Base-by-base conservation (phyloP, 192 early-diverging fungal genomes). In the Dimargaris xerosporica region DNA sequence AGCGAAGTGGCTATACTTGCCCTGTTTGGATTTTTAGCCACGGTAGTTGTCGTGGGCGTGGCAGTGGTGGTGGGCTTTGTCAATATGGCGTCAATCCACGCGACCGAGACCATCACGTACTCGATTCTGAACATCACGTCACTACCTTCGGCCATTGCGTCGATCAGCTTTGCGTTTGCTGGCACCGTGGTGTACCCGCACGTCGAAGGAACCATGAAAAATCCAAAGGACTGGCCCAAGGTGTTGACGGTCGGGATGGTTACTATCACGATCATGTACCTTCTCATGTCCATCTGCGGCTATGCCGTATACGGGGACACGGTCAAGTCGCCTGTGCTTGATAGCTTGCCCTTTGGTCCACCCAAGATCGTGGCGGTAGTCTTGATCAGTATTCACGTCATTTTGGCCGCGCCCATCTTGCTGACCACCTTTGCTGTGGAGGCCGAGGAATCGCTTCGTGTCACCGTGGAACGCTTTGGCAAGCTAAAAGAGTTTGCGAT, bases 121-220 rank as follows among this genome's bases (percentile, higher is more conserved):
- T 62, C 69, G 39, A 64, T 63, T 41, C 80, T 90, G 15, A 78
- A 82, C 30, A 81, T 81, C 54, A 70, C 73, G n/a, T 45, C 62
- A 3, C 77, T 93, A 52, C 88, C 89, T 26, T 79, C 80, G 7
- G 84, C 88, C 0, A 63, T 93, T 7, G 85, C 85, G 1, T 86
- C 87, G 0, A 85, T 93, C 65, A 82, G 81, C 17, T 90, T 93
- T 71, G 84, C 82, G 66, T 93, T 83, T 63, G 78, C 85, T n/a
- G 89, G 89, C 46, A 88, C 89, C 54, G 85, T 81, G 9, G 83
- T 88, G 12, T 91, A 90, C 69, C 85, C 89, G 29, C 84, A 91
- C 54, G 84, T 93, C 46, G 88, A 93, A 65, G 78, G 76, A n/a
- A 80, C 83, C 45, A 89, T 93, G 91, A 71, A 72, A 48, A 75